These are phyloP conservation scores for Trypanosoma cruzi DNA, from an alignment of 208 protist genomes.

Conservation along the genomic window DNA sequence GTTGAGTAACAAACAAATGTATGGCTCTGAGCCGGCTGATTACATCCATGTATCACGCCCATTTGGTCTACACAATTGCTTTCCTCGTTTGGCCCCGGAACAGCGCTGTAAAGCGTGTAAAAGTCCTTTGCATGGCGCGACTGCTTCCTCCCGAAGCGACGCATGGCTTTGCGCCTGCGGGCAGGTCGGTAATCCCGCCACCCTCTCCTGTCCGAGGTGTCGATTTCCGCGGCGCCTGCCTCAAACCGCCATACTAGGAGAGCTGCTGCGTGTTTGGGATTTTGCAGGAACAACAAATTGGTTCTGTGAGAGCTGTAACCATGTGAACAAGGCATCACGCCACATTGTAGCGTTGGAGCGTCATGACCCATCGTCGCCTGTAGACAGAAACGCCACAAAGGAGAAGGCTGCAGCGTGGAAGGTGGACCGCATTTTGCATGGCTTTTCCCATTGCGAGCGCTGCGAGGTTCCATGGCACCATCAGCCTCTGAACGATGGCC, in stretches of 20 bases:
- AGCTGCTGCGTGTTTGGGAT: slow-evolving; percentile 58
- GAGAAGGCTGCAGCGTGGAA: slow-evolving; percentile 13
- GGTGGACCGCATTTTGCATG: slow-evolving; percentile 33
- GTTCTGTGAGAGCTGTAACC: slow-evolving; percentile 68
- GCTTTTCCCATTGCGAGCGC: slow-evolving; percentile 39
- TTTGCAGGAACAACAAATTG: slow-evolving; percentile 61
- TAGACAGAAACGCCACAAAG: background rate
- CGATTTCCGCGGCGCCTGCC: slow-evolving; percentile 55
- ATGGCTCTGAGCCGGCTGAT: slow-evolving; percentile 30
- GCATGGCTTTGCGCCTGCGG: slow-evolving; percentile 80
- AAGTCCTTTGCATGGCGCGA: slow-evolving; percentile 52
- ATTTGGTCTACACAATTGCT: slow-evolving; percentile 61
- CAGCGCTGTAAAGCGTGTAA: slow-evolving; percentile 46
- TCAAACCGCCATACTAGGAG: slow-evolving; percentile 17
- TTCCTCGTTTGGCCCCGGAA: slow-evolving; percentile 32
- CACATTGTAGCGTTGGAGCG: slow-evolving; percentile 41
- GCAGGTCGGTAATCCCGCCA: slow-evolving; percentile 28
- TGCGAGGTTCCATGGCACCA: slow-evolving; percentile 73
- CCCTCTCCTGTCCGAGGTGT: slow-evolving; percentile 58
- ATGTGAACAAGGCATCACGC: slow-evolving; percentile 59
- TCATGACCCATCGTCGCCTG: background rate
- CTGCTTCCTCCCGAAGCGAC: slow-evolving; percentile 23
- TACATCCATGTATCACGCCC: slow-evolving; percentile 17
- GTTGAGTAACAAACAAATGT: slow-evolving; percentile 53
- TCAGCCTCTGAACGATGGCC: slow-evolving; percentile 31